Percentiles rank a stretch among this genome's conserved stretches.
Conservation (phyloP, 1,284 basidiomycete genomes). For the Anthracocystis walkeri region DNA sequence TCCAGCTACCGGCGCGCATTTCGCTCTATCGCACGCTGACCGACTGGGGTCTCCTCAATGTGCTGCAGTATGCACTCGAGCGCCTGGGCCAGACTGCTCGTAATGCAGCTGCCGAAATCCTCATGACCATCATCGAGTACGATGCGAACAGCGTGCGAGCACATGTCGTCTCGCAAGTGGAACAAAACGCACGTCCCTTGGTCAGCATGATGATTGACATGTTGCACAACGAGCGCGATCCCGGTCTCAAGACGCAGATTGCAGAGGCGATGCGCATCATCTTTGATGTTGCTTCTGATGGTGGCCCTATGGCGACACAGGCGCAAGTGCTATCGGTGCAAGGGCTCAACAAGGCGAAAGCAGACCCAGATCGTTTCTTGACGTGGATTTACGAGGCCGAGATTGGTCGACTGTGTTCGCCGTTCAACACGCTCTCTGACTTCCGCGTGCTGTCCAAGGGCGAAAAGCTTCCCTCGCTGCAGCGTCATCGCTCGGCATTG, state of each 20-base stretch:
- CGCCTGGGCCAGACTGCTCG: constrained; percentile 76
- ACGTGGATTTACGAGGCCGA: constrained; percentile 89
- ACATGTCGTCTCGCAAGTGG: constrained; percentile 84
- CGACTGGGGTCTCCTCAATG: constrained; percentile 87
- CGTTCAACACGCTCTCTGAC: constrained; percentile 81
- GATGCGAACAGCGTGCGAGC: constrained; percentile 86
- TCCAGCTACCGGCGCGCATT: constrained; percentile 87
- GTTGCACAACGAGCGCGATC: constrained; percentile 78
- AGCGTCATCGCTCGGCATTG: constrained; percentile 55
- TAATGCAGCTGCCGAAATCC: constrained; percentile 86
- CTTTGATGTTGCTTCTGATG: constrained; percentile 75
- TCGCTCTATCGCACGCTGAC: constrained; percentile 88
- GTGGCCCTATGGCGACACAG: constrained; percentile 66
- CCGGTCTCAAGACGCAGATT: constrained; percentile 89
- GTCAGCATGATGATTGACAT: constrained; percentile 74
- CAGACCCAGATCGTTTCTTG: constrained; percentile 86
- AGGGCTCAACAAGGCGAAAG: constrained; percentile 75
- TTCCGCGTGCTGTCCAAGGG: constrained; percentile 70
- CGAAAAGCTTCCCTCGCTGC: constrained; percentile 35
- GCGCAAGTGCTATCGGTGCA: constrained; percentile 68
- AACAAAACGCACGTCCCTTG: constrained; percentile 61
- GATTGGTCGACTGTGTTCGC: constrained; percentile 80
- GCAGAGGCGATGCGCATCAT: constrained; percentile 88
- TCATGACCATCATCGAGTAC: constrained; percentile 89
- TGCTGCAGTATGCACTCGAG: constrained; percentile 79